Base-by-base conservation (phyloP, 2,329 filamentous ascomycete species). In the Neurospora crassa region DNA sequence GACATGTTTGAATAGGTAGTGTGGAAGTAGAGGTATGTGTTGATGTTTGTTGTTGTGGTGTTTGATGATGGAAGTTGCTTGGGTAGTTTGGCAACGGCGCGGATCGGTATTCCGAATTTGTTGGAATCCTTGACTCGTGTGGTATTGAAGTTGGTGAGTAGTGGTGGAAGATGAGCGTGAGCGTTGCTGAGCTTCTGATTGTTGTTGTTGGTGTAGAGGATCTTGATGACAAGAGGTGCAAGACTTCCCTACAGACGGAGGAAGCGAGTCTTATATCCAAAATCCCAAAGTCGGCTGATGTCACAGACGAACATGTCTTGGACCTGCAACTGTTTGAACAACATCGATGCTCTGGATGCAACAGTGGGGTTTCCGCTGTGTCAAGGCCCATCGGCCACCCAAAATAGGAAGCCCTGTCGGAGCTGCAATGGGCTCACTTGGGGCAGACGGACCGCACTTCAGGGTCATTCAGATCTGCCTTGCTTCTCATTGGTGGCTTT, bases 41-140 rank as follows among this genome's bases (percentile, higher is more conserved):
- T 76, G 77, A 82, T 82, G 74, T 74, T 78, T 74, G 71, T 45
- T 63, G 70, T 42, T 63, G 70, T 40, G 37, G 37, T 42, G 70
- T 71, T 70, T 71, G 63, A 69, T 70, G 53, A 14, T 70, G 43
- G 16, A 14, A 41, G 24, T 53, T 67, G 37, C 12, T 68, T 69
- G 40, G 53, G 53, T 53, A 18, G 70, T 71, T 69, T 42, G 41
- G 6, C 20, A 40, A 40, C 24, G 42, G 34, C 47, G 45, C 14
- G 24, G 67, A 43, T 53, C 34, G 24, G 10, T 34, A n/a, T 29
- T 69, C 14, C 24, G 4, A 40, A 69, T 0, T 34, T 14, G 34
- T 18, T 34, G 40, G 37, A 16, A 59, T 34, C 53, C 47, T 59
- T 59, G 53, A 18, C 53, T 59, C 24, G 53, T 59, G 34, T 59